A percentile compares a stretch with the other conserved stretches of the same genome.
Evolutionary conservation across 768 basidiomycete genomes (phyloP).

Genomic region (Phylloporus sp.): DNA sequence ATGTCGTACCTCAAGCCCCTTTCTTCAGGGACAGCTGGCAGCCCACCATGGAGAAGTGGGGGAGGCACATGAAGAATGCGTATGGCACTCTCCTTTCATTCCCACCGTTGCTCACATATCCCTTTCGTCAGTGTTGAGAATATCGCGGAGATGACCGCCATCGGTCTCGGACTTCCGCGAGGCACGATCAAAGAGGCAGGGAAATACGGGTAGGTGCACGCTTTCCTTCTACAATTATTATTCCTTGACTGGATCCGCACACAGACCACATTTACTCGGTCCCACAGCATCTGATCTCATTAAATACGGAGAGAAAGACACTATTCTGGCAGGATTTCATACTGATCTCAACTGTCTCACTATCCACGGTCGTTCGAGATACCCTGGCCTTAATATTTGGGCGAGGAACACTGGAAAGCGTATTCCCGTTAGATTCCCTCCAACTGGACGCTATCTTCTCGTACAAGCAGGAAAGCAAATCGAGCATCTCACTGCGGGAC

Average conservation of each 20-base stretch:
- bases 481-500: slow-evolving; percentile 78
- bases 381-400: slow-evolving; percentile 91
- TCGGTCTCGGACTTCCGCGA: slow-evolving; percentile 72
- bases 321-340: slow-evolving; percentile 92
- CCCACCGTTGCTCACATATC: slow-evolving; percentile 4
- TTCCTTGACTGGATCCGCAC: neutral
- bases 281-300: slow-evolving; percentile 89
- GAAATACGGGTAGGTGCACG: slow-evolving; percentile 64
- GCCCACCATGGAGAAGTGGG: slow-evolving; percentile 80
- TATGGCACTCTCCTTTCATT: slow-evolving; percentile 35
- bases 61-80: slow-evolving; percentile 83
- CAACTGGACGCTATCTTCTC: slow-evolving; percentile 73
- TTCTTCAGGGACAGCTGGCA: slow-evolving; percentile 63
- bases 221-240: neutral
- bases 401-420: slow-evolving; percentile 90
- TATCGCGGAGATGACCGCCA: slow-evolving; percentile 83
- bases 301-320: slow-evolving; percentile 73
- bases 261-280: slow-evolving; percentile 81
- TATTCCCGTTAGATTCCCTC: slow-evolving; percentile 82
- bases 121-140: slow-evolving; percentile 61
- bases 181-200: slow-evolving; percentile 77
- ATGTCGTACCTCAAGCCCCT: slow-evolving; percentile 70
- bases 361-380: slow-evolving; percentile 84
- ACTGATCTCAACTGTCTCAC: slow-evolving; percentile 92
- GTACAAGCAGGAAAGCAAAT: slow-evolving; percentile 97